A percentile compares a stretch with the other conserved stretches of the same genome.
Conservation (phyloP, 352 stramenopile genomes). For the Globisporangium polare region DNA sequence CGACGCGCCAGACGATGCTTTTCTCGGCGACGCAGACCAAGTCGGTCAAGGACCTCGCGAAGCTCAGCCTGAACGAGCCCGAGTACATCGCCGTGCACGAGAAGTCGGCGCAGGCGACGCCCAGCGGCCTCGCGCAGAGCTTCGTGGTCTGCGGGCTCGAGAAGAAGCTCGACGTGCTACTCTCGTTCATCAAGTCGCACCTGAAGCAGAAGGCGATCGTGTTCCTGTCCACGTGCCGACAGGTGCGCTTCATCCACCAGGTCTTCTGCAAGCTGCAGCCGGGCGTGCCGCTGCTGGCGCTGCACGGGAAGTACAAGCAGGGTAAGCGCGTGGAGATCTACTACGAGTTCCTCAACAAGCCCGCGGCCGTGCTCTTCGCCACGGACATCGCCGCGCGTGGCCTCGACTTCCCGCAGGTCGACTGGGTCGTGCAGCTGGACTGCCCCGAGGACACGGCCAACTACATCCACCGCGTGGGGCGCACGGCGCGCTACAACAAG, state of each 20-base stretch:
- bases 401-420: constrained; percentile 97
- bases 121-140: constrained; percentile 91
- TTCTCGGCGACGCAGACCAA: constrained; percentile 98
- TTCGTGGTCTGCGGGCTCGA: constrained; percentile 94
- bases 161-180: constrained; percentile 97
- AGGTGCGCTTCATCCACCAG: constrained; percentile 95
- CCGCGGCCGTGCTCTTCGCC: constrained; percentile 94
- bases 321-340: constrained; percentile 97
- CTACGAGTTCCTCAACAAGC: constrained; percentile 97
- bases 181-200: constrained; percentile 98
- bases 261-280: constrained; percentile 97
- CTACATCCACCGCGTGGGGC: constrained; percentile 98
- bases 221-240: constrained; percentile 97
- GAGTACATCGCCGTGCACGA: constrained; percentile 98
- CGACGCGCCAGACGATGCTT: constrained; percentile 94
- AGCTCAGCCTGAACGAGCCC: constrained; percentile 91
- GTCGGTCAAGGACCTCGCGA: constrained; percentile 95
- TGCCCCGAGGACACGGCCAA: constrained; percentile 96
- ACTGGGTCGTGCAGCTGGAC: constrained; percentile 99
- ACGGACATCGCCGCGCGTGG: constrained; percentile 98
- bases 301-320: constrained; percentile 99
- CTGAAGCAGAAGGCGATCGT: constrained; percentile 98
- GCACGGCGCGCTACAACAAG: constrained; percentile 95
- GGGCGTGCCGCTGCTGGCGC: constrained; percentile 93
- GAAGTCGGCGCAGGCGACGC: constrained; percentile 87